Evolutionary conservation across 73 alveolate species (phyloP).

Genomic region (Tetrahymena malaccensis): DNA sequence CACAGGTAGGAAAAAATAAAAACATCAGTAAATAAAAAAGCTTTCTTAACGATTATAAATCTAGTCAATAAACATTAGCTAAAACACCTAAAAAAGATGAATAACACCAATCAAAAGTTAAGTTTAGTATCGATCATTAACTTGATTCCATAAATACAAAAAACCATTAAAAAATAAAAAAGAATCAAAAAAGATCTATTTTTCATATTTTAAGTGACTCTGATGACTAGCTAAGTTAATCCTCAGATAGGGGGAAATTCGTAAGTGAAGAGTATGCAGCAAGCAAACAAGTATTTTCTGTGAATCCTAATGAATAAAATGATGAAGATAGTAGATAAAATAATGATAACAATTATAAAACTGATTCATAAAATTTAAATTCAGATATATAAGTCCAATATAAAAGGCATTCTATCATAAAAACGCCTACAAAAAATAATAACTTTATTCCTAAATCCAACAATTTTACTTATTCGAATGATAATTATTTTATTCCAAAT

Average conservation of each 20-base stretch:
- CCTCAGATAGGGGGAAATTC: neutral
- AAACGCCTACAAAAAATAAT: neutral
- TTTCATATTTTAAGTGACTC: neutral
- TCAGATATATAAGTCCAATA: neutral
- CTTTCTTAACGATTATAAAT: neutral
- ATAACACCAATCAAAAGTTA: neutral
- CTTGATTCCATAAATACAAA: neutral
- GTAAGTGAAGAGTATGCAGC: neutral
- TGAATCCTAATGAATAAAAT: neutral
- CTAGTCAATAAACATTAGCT: neutral
- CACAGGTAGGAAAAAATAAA: neutral
- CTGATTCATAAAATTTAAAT: neutral
- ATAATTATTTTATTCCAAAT: neutral
- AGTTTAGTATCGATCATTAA: too few species aligned
- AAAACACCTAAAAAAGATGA: neutral
- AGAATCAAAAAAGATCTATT: neutral
- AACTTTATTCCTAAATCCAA: neutral
- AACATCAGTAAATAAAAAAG: neutral
- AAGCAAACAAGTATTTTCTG: neutral
- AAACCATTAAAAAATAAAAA: neutral
- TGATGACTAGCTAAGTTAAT: neutral
- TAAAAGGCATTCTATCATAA: neutral
- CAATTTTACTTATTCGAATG: neutral
- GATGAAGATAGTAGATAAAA: neutral
- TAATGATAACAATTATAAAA: neutral